Evolutionary conservation across 2,329 filamentous ascomycete species (phyloP), one percentile per base, ranked within the genome.

Genomic region (Xylaria sp.): DNA sequence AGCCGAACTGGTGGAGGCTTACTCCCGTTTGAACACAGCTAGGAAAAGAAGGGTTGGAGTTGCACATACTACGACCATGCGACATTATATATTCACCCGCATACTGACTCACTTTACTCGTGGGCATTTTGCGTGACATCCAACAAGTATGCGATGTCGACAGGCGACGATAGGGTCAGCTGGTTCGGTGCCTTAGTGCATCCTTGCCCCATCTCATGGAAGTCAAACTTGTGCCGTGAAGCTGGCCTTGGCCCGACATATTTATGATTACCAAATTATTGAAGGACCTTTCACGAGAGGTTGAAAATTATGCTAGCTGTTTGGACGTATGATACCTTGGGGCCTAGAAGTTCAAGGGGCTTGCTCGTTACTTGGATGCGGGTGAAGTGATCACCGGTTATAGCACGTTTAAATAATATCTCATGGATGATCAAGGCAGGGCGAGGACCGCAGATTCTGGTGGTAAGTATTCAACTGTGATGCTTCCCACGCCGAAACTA

Each of bases 1-100:
- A 59, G 59, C 67, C 60, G 25, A 71, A 72, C 46, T 72, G 46
- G 70, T 70, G 68, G 70, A 62, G 54, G 66, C 58, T 72, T 20
- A 61, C 61, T 31, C 51, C 62, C 8, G 62, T 64, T 59, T 65
- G 55, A 70, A 28, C 41, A 33, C 39, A 28, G 10, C n/a, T 9
- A 31, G 25, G 55, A n/a, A 51, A 4, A 41, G 7, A 31, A n/a
- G 41, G 46, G 39, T 39, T 43, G 31, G 39, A 54, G 54, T 36
- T 62, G 43, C 23, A 52, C 41, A 52, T 49, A 18, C n/a, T 23
- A 39, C 36, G n/a, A 46, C 31, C 23, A 66, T 12, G 39, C 31
- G 49, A 18, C 43, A 55, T 51, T 20, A 39, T 41, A 1, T 9
- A 20, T 41, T 13, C 18, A 39, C n/a, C 18, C 36, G 36, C 20